Percentiles rank a stretch among this genome's conserved stretches.
Conservation (phyloP, 202 grass and related monocot species). For the Setaria italica region DNA sequence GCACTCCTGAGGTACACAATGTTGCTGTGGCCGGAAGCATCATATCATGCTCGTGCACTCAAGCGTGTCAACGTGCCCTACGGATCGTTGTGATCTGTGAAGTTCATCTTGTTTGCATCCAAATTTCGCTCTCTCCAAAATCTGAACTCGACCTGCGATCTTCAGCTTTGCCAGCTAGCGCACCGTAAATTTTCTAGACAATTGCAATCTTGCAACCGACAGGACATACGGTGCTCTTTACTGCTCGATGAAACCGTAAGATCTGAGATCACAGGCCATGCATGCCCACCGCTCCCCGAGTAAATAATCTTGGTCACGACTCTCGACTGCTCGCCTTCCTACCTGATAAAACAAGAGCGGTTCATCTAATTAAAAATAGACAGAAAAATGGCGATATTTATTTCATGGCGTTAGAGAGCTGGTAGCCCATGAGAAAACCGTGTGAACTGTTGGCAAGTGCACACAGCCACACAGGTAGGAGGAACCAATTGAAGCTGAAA, state of each 20-base stretch:
- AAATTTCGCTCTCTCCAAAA: not conserved
- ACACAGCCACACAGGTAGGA: not conserved
- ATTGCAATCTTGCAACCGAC: not conserved
- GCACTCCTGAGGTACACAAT: conserved; percentile 59
- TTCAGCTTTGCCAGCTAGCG: not conserved
- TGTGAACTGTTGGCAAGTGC: not conserved
- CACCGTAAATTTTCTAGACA: not conserved
- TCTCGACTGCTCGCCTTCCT: not conserved
- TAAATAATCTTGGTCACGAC: not conserved
- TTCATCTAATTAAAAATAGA: not conserved
- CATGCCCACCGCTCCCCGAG: not conserved
- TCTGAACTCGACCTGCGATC: not conserved
- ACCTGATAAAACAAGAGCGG: no score
- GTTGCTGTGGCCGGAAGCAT: not conserved
- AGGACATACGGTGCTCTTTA: not conserved
- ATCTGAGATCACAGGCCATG: not conserved
- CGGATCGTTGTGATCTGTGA: no score
- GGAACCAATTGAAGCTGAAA: not conserved
- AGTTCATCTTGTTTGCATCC: not conserved
- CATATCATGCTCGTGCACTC: not conserved
- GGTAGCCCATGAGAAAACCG: conserved; percentile 9
- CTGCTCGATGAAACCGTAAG: conserved; percentile 1
- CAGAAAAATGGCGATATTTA: not conserved
- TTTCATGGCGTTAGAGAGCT: not conserved
- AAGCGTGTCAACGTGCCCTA: no score